Evolutionary conservation across 2,329 filamentous ascomycete genomes (phyloP).

Genomic region (Paecilomyces sp.): DNA sequence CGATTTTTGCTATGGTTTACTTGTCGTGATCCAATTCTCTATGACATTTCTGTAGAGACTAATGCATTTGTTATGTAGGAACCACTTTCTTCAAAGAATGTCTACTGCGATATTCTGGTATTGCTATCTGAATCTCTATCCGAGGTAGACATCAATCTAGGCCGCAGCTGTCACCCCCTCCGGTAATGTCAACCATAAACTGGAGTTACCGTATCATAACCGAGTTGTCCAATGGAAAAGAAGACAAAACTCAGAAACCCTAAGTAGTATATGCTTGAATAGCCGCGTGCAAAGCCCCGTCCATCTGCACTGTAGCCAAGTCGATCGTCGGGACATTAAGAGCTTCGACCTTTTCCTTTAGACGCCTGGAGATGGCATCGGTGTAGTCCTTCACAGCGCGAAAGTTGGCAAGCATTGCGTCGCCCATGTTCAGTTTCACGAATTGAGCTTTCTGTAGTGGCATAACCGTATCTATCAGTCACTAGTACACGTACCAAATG

Average conservation of each 20-base stretch:
- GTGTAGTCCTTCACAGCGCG: background rate
- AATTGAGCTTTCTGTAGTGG: background rate
- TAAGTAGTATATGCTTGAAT: background rate
- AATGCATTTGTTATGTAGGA: too few species aligned
- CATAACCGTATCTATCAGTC: background rate
- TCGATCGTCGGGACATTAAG: background rate
- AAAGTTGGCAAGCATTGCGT: background rate
- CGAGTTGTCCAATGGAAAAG: background rate
- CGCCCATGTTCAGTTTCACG: background rate
- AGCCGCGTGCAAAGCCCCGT: background rate
- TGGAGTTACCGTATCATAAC: too few species aligned
- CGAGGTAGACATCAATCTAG: too few species aligned
- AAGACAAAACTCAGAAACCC: background rate
- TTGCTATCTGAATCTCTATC: too few species aligned
- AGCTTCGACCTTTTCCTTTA: background rate
- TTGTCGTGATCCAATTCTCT: too few species aligned
- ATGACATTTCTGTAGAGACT: too few species aligned
- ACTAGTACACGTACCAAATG: background rate
- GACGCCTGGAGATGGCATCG: background rate
- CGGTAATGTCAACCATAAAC: too few species aligned
- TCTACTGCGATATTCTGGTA: too few species aligned
- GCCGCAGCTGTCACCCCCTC: too few species aligned
- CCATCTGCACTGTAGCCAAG: background rate
- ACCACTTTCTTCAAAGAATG: too few species aligned
- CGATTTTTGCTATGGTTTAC: too few species aligned